These are phyloP conservation scores for Pyricularia sp. DNA, from an alignment of 2,329 filamentous ascomycete species.

Conservation along the genomic window DNA sequence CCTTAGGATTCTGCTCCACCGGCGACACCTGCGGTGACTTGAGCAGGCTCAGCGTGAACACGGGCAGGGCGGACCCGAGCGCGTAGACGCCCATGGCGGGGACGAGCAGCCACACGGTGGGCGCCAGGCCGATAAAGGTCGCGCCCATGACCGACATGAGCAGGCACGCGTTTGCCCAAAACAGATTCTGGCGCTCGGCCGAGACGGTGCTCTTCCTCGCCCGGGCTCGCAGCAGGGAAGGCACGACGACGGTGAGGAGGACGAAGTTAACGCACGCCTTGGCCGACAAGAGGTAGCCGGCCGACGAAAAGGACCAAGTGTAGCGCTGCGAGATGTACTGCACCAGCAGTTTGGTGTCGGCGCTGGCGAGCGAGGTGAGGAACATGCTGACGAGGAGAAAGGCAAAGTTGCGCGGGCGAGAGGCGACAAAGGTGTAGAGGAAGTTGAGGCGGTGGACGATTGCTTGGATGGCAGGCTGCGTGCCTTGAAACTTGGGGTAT, in stretches of 20 bases:
- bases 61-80: conserved; percentile 36
- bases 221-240: conserved; percentile 28
- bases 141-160: conserved; percentile 30
- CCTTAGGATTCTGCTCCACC: background rate
- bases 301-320: conserved; percentile 33
- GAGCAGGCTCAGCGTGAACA: conserved; percentile 38
- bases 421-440: conserved; percentile 23
- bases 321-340: conserved; percentile 42
- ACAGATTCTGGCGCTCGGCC: background rate
- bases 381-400: conserved; percentile 34
- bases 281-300: conserved; percentile 36
- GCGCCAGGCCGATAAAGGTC: conserved; percentile 29
- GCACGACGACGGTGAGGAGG: conserved; percentile 31
- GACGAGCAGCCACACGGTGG: conserved; percentile 28
- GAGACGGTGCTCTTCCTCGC: conserved; percentile 15
- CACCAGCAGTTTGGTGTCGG: conserved; percentile 39
- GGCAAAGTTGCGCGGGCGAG: conserved; percentile 29
- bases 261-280: conserved; percentile 40
- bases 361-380: conserved; percentile 37
- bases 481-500: background rate
- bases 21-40: conserved; percentile 28
- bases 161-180: conserved; percentile 24
- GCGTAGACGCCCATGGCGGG: conserved; percentile 35
- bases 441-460: conserved; percentile 14
- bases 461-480: background rate